phyloP scores from a whole-genome alignment of 805 yeast genomes.

The Candida ovalis region DNA sequence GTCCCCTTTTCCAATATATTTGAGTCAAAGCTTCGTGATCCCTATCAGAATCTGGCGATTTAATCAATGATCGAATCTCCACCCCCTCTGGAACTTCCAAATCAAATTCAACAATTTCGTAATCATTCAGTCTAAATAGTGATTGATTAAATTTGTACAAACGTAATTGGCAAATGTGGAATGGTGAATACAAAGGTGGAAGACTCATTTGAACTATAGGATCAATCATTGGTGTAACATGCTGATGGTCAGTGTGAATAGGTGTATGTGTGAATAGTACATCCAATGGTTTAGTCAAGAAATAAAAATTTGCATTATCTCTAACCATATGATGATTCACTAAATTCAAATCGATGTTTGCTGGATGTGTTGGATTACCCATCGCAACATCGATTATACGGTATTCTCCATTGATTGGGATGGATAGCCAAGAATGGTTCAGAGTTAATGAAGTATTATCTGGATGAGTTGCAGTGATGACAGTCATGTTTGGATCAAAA shows the following conservation, averaged over 20 bases:
- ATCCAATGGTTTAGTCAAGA: conserved; percentile 71
- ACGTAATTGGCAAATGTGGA: conserved; percentile 54
- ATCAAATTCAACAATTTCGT: conserved; percentile 77
- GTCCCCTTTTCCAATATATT: conserved; percentile 61
- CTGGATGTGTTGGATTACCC: conserved; percentile 56
- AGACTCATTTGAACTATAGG: conserved; percentile 71
- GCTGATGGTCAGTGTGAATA: conserved; percentile 72
- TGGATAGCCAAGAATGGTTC: conserved; percentile 89
- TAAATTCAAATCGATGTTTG: conserved; percentile 40
- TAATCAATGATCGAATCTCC: conserved; percentile 61
- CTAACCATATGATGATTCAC: conserved; percentile 23
- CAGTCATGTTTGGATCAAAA: conserved; percentile 40
- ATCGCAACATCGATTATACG: conserved; percentile 70
- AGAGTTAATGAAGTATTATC: conserved; percentile 46
- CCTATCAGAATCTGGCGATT: conserved; percentile 31
- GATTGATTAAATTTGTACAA: conserved; percentile 75
- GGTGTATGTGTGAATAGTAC: conserved; percentile 87
- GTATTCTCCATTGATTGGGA: conserved; percentile 72
- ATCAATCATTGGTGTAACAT: conserved; percentile 79
- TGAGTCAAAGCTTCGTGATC: conserved; percentile 66
- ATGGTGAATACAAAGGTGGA: conserved; percentile 86
- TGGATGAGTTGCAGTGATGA: conserved; percentile 14
- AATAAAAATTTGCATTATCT: conserved; percentile 47
- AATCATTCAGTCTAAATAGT: conserved; percentile 64
- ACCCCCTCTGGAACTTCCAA: conserved; percentile 65